Conservation (phyloP, 345 rosid species). For the Durio zibethinus region DNA sequence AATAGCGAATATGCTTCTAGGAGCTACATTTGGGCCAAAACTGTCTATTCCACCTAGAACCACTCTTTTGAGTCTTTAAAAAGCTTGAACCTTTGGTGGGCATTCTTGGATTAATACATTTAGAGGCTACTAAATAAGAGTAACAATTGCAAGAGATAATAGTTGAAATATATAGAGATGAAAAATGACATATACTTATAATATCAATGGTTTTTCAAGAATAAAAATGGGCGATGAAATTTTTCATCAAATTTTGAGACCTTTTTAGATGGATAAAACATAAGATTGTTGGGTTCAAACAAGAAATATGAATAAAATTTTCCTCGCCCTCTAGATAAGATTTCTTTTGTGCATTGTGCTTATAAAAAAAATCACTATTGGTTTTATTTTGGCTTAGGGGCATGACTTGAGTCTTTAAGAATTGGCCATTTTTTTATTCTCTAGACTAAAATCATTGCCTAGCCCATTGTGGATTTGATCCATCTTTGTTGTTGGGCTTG, state of each 20-base stretch:
- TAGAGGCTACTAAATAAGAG: constrained; percentile 38
- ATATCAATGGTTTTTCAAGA: neutral
- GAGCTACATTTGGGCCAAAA: constrained; percentile 36
- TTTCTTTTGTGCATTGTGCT: too few relatives aligned
- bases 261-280: constrained; percentile 3
- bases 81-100: constrained; percentile 29
- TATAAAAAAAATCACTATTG: too few relatives aligned
- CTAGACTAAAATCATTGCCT: too few relatives aligned
- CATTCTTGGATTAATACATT: constrained; percentile 21
- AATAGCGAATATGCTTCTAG: constrained; percentile 23
- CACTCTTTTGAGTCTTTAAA: constrained; percentile 13
- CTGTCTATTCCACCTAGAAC: constrained; percentile 26
- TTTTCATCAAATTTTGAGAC: neutral
- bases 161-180: constrained; percentile 36
- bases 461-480: too few relatives aligned
- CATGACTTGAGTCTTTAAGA: too few relatives aligned
- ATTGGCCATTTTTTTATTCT: too few relatives aligned
- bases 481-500: too few relatives aligned
- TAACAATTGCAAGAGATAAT: constrained; percentile 39
- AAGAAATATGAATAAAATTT: neutral
- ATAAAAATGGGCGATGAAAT: neutral
- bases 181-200: constrained; percentile 21
- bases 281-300: constrained; percentile 17
- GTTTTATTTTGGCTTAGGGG: too few relatives aligned
- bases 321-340: too few relatives aligned